Conservation (phyloP, 73 alveolate species). For the Paraurostyla sp. region DNA sequence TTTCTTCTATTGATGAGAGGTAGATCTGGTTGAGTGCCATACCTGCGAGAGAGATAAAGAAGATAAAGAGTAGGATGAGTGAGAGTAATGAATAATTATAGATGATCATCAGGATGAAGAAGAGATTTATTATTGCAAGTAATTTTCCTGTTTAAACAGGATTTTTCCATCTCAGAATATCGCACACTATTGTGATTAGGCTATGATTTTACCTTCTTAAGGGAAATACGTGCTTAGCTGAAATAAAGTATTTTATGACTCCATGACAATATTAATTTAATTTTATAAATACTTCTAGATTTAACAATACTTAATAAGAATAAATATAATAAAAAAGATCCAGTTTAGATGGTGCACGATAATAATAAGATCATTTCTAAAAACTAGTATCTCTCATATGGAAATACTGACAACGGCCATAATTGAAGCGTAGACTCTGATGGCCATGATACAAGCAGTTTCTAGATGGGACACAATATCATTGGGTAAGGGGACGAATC, state of each 20-base stretch:
- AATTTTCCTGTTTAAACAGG: background rate
- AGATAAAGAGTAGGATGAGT: background rate
- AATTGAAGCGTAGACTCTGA: constrained; percentile 16
- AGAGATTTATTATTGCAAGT: constrained; percentile 3
- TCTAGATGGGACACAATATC: background rate
- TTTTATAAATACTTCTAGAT: background rate
- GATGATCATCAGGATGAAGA: background rate
- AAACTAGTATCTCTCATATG: background rate
- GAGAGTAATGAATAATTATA: constrained; percentile 15
- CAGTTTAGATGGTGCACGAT: no score
- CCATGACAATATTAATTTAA: background rate
- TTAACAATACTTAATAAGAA: background rate
- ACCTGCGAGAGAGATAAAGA: background rate
- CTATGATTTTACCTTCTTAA: background rate
- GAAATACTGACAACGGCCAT: background rate
- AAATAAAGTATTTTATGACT: no score
- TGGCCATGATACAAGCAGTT: constrained; percentile 25
- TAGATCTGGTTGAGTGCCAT: constrained; percentile 42
- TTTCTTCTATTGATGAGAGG: constrained; percentile 14
- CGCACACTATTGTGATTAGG: background rate
- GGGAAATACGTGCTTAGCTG: background rate
- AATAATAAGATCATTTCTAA: background rate
- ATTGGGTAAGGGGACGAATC: constrained; percentile 19
- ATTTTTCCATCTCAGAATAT: background rate
- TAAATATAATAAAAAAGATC: no score